Conservation (phyloP, 2,329 filamentous ascomycete species). For the Fusarium pininemorale region DNA sequence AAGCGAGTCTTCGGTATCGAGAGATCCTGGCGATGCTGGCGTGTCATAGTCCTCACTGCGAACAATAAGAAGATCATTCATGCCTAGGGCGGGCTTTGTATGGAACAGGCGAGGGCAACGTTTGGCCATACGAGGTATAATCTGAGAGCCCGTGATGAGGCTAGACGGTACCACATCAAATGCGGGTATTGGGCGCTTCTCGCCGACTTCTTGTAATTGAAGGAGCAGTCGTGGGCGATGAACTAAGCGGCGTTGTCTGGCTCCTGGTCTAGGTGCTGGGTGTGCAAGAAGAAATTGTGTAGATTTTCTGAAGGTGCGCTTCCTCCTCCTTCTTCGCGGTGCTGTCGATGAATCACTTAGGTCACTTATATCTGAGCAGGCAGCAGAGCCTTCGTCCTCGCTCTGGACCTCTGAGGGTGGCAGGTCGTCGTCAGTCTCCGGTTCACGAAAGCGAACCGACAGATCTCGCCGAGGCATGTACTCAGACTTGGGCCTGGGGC, state of each 20-base stretch:
- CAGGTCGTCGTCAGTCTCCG: slow-evolving; percentile 44
- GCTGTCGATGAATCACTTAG: slow-evolving; percentile 57
- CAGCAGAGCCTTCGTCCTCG: slow-evolving; percentile 59
- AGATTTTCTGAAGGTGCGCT: slow-evolving; percentile 61
- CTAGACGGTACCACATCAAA: slow-evolving; percentile 79
- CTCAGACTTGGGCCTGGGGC: slow-evolving; percentile 50
- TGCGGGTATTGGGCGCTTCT: slow-evolving; percentile 70
- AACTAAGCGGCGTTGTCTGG: slow-evolving; percentile 71
- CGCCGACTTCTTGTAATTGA: slow-evolving; percentile 74
- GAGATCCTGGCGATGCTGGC: slow-evolving; percentile 32
- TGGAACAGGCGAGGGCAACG: slow-evolving; percentile 72
- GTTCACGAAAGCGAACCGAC: slow-evolving; percentile 58
- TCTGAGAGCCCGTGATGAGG: slow-evolving; percentile 63
- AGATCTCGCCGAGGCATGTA: slow-evolving; percentile 52
- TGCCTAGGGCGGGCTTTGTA: slow-evolving; percentile 69
- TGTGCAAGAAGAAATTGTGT: slow-evolving; percentile 75
- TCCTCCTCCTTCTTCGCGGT: slow-evolving; percentile 51
- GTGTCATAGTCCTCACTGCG: slow-evolving; percentile 72
- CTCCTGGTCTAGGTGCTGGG: slow-evolving; percentile 66
- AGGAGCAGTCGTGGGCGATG: slow-evolving; percentile 75
- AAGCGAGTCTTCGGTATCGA: slow-evolving; percentile 58
- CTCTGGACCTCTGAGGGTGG: slow-evolving; percentile 43
- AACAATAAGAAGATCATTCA: slow-evolving; percentile 76
- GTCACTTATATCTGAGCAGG: slow-evolving; percentile 55
- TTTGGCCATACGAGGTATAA: slow-evolving; percentile 67